phyloP scores from a whole-genome alignment of 2,329 filamentous ascomycete species.

The Neonectria ditissima region DNA sequence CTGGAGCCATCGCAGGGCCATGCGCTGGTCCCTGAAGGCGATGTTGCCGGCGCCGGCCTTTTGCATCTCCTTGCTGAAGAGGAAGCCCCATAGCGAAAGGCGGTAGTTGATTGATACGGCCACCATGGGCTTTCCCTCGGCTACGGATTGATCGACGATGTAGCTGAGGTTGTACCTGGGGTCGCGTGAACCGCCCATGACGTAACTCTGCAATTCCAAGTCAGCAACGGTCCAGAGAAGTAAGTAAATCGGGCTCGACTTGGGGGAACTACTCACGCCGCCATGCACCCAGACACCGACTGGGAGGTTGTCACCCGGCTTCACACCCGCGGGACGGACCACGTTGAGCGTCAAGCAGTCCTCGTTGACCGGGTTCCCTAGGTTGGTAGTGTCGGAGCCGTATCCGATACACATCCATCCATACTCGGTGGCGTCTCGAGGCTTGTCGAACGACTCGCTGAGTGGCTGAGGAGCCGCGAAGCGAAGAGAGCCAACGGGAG shows the following conservation, averaged over 20 bases:
- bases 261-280: conserved; percentile 41
- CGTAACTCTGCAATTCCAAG: conserved; percentile 34
- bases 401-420: conserved; percentile 63
- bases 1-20: conserved; percentile 63
- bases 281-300: conserved; percentile 71
- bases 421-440: conserved; percentile 59
- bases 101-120: conserved; percentile 65
- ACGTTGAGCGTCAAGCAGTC: conserved; percentile 45
- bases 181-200: conserved; percentile 41
- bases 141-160: conserved; percentile 63
- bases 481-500: conserved; percentile 63
- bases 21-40: conserved; percentile 62
- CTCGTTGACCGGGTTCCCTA: conserved; percentile 39
- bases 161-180: conserved; percentile 70
- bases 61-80: conserved; percentile 58
- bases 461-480: conserved; percentile 64
- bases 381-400: conserved; percentile 50
- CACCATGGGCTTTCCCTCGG: conserved; percentile 61
- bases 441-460: conserved; percentile 56
- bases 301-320: conserved; percentile 59
- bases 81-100: conserved; percentile 63
- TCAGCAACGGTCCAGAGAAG: conserved; percentile 20
- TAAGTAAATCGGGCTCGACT: not conserved
- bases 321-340: conserved; percentile 37
- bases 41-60: conserved; percentile 61